Conservation (phyloP, 805 yeast species). For the Ascoidea tarda region DNA sequence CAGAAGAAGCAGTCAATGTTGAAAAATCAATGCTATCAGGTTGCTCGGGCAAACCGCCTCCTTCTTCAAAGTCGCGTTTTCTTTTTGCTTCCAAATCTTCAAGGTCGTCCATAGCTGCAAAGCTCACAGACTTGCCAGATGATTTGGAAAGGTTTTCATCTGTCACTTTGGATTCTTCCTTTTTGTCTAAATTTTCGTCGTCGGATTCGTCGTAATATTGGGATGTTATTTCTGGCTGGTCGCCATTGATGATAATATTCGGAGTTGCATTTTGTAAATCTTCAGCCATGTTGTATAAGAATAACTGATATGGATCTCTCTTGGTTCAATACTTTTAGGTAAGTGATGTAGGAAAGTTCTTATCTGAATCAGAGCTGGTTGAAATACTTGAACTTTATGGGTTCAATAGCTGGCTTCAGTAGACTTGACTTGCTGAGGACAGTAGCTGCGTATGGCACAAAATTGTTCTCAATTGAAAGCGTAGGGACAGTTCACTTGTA, state of each 20-base stretch:
- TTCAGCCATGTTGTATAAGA: slow-evolving; percentile 38
- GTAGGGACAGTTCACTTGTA: too few relatives aligned
- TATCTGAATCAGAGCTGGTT: too few relatives aligned
- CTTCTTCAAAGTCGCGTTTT: slow-evolving; percentile 85
- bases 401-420: too few relatives aligned
- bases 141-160: slow-evolving; percentile 14
- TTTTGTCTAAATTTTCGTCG: slow-evolving; percentile 25
- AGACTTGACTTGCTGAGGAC: too few relatives aligned
- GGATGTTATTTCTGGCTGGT: slow-evolving; percentile 22
- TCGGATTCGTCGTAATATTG: slow-evolving; percentile 24
- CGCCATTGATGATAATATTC: slow-evolving; percentile 64
- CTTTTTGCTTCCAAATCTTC: slow-evolving; percentile 64
- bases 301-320: background rate
- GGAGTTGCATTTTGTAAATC: slow-evolving; percentile 81
- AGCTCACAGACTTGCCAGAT: slow-evolving; percentile 64
- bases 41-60: slow-evolving; percentile 97
- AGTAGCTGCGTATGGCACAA: too few relatives aligned
- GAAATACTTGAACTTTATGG: too few relatives aligned
- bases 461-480: too few relatives aligned
- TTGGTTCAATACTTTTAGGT: too few relatives aligned
- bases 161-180: slow-evolving; percentile 17
- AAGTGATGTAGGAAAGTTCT: too few relatives aligned
- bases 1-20: slow-evolving; percentile 71
- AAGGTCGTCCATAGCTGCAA: slow-evolving; percentile 53
- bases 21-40: slow-evolving; percentile 81